Base-by-base conservation (phyloP, 2,329 filamentous ascomycete species). In the Thermothelomyces thermophilus region DNA sequence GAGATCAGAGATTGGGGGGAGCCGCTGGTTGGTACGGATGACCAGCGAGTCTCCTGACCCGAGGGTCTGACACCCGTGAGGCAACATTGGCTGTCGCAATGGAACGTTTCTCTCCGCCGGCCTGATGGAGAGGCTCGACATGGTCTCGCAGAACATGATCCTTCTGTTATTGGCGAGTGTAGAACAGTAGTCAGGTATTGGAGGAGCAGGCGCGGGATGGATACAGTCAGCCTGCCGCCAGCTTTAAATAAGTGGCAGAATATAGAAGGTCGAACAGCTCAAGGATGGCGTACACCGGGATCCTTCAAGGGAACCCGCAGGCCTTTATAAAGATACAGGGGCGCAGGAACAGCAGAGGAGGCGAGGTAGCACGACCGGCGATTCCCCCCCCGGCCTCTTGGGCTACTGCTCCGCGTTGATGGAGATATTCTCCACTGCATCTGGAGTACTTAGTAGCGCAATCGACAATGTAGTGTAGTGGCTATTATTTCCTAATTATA, bases 1-100 rank as follows among this genome's bases (percentile, higher is more conserved):
- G 9, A 57, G 44, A 17, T 46, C 41, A 3, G 44, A 49, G 16
- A 57, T 57, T 8, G 56, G 47, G 5, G 56, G 56, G 4, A 57
- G 54, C 0, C 34, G 43, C 16, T 52, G 48, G 26, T 33, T 26
- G 14, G 22, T 5, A 22, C 11, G 17, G 17, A 37, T 19, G 11
- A 41, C 19, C 10, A 35, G 30, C 19, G 42, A 17, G 16, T 44
- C 33, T 11, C n/a, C 20, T 16, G 4, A 35, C n/a, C 24, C 19
- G 7, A n/a, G 24, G 31, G n/a, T 39, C 16, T 34, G 28, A 16
- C 31, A 26, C 36, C 53, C 43, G n/a, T 34, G 44, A 13, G 55
- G 51, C 9, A 54, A 45, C 19, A 14, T 50, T 28, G 48, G 31
- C 30, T 46, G 20, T 16, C 30, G 40, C 43, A 34, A 8, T n/a